Base-by-base conservation (phyloP, 441 rosid genomes). In the Mallotus repandus region DNA sequence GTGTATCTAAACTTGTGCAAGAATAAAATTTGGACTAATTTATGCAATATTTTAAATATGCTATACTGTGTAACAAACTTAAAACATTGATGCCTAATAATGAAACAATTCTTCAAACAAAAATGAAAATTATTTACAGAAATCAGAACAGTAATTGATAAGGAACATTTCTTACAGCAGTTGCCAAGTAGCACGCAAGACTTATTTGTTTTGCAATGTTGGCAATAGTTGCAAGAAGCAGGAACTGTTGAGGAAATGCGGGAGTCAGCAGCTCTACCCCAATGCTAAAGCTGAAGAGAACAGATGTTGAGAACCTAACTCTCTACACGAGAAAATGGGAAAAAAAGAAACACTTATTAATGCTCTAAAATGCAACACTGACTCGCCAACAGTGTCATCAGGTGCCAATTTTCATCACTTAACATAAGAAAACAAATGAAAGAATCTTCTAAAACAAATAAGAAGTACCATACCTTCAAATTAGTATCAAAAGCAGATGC, bases 241-340 rank as follows among this genome's bases (percentile, higher is more conserved):
- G 83, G 83, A 94, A 94, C 77, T 92, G 85, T 55, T 78, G 87
- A 3, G 97, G 98, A 84, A 88, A 90, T 41, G 74, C 41, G 60
- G 97, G 98, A 56, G 97, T 92, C 82, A 92, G 83, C 77, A 94
- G 84, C 89, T 94, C 98, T 77, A 94, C 84, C 74, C 98, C 98
- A 74, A 94, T 88, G 85, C 97, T 90, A 79, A 94, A 81, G 79
- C 90, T 94, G 84, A 92, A 92, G 79, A 92, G 77, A 78, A 92
- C 82, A 15, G 98, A 90, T n/a, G 98, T 90, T 7, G 91, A 78
- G 82, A 94, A 90, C 86, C 97, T 80, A 78, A 94, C 95, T 82
- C 98, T 86, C 97, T 94, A 72, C 82, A 77, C 73, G 77, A 7
- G 46, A 63, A 25, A 66, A 69, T n/a, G 41, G 50, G 19, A 57